Evolutionary conservation across 2,329 filamentous ascomycete genomes (phyloP).

Genomic region (Calycina herbarum): DNA sequence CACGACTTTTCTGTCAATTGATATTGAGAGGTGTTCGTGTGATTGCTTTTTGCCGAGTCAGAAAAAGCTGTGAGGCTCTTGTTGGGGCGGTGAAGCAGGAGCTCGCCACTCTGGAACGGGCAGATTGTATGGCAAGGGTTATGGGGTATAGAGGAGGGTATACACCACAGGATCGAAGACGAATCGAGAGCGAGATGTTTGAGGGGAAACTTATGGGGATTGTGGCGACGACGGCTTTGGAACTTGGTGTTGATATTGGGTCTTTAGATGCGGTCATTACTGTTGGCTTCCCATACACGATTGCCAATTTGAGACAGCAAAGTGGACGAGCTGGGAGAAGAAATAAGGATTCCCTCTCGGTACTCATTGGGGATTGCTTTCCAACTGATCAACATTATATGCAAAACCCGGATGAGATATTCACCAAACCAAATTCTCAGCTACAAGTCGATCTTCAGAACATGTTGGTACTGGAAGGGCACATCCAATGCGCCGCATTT

Average conservation of each 20-base stretch:
- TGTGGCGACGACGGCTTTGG: constrained; percentile 88
- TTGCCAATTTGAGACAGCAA: constrained; percentile 91
- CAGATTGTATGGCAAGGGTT: constrained; percentile 75
- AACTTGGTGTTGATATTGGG: constrained; percentile 94
- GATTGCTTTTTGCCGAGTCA: constrained; percentile 87
- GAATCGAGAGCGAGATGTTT: constrained; percentile 96
- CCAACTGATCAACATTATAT: constrained; percentile 96
- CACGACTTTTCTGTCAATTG: constrained; percentile 85
- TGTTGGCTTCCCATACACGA: constrained; percentile 92
- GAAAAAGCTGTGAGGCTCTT: constrained; percentile 85
- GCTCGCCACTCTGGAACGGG: constrained; percentile 68
- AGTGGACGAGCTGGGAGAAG: constrained; percentile 88
- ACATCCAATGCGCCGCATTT: constrained; percentile 91
- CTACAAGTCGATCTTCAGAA: constrained; percentile 91
- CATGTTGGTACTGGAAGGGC: constrained; percentile 86
- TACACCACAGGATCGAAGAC: constrained; percentile 82
- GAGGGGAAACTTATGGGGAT: constrained; percentile 91
- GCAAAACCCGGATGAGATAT: constrained; percentile 91
- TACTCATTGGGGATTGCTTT: constrained; percentile 86
- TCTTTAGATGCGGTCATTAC: constrained; percentile 91
- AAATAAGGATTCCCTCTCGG: constrained; percentile 89
- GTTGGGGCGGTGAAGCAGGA: constrained; percentile 78
- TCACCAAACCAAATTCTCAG: constrained; percentile 86
- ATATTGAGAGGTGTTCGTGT: constrained; percentile 85
- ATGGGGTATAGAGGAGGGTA: constrained; percentile 98